A percentile compares a stretch with the other conserved stretches of the same genome.
Conservation (phyloP, 2,329 filamentous ascomycete species). For the Pestalotiopsis sp. region DNA sequence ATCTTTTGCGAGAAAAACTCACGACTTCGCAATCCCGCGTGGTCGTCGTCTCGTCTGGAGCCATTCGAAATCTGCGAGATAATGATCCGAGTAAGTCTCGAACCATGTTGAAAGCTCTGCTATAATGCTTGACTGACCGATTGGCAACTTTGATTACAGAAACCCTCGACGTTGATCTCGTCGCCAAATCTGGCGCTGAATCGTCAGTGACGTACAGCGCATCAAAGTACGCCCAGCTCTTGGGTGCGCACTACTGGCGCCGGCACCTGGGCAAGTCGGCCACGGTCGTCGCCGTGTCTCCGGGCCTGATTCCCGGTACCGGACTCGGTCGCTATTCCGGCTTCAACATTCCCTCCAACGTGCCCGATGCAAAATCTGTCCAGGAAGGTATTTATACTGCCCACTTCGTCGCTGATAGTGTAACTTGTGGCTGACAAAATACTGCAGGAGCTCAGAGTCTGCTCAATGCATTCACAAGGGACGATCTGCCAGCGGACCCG, state of each 20-base stretch:
- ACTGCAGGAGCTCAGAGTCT: constrained; percentile 46
- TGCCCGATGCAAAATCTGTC: constrained; percentile 50
- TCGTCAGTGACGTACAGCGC: constrained; percentile 37
- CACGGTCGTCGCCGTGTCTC: constrained; percentile 54
- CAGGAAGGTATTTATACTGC: constrained; percentile 40
- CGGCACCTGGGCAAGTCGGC: constrained; percentile 48
- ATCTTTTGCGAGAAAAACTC: constrained; percentile 51
- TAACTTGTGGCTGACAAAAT: neutral
- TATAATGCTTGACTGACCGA: neutral
- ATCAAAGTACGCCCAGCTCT: constrained; percentile 54
- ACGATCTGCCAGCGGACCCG: constrained; percentile 52
- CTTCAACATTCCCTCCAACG: constrained; percentile 29
- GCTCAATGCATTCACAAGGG: constrained; percentile 43
- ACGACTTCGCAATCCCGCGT: constrained; percentile 48
- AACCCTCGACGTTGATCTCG: constrained; percentile 26
- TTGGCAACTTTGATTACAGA: neutral
- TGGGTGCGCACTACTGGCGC: constrained; percentile 59
- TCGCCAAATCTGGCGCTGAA: constrained; percentile 38
- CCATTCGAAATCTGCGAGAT: constrained; percentile 42
- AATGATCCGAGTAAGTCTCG: constrained; percentile 35
- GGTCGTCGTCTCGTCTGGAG: constrained; percentile 55
- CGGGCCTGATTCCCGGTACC: constrained; percentile 53
- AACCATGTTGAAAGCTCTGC: neutral
- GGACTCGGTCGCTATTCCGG: constrained; percentile 38
- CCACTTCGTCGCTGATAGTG: neutral